Conservation (phyloP, 495 filamentous ascomycete genomes). For the Tuber indicum region DNA sequence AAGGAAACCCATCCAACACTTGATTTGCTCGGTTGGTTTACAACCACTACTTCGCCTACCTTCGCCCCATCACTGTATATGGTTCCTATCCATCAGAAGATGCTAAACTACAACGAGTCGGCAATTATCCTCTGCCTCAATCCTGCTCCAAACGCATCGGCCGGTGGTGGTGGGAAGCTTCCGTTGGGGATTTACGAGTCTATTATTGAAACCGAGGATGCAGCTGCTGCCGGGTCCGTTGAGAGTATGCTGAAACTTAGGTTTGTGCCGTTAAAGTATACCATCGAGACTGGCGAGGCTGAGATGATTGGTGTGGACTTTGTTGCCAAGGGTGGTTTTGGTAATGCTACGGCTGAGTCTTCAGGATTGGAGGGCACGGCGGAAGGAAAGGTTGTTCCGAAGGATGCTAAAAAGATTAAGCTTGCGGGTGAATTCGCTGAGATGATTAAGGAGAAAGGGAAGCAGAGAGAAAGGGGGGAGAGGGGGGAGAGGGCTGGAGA, state of each 20-base stretch:
- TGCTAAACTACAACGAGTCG: conserved; percentile 74
- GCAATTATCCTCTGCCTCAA: conserved; percentile 85
- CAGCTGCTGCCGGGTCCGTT: conserved; percentile 51
- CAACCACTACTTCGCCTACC: conserved; percentile 56
- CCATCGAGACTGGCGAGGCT: conserved; percentile 85
- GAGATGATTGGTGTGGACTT: conserved; percentile 97
- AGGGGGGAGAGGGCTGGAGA: conserved; percentile 45
- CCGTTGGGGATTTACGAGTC: conserved; percentile 87
- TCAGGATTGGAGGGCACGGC: conserved; percentile 39
- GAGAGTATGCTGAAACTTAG: conserved; percentile 66
- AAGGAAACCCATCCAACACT: conserved; percentile 80
- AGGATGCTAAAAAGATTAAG: conserved; percentile 48
- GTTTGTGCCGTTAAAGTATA: conserved; percentile 78
- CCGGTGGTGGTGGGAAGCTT: conserved; percentile 63
- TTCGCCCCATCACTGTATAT: conserved; percentile 61
- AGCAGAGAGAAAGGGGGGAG: conserved; percentile 44
- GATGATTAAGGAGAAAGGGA: conserved; percentile 41
- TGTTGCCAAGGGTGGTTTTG: conserved; percentile 67
- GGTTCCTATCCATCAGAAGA: conserved; percentile 68
- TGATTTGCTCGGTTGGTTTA: conserved; percentile 93
- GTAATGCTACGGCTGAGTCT: conserved; percentile 60
- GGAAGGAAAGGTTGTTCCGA: conserved; percentile 7
- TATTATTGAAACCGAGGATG: conserved; percentile 60
- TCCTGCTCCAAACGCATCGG: conserved; percentile 50
- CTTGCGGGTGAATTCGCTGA: conserved; percentile 38